Percentiles rank a stretch among this genome's conserved stretches.
Conservation (phyloP, 1,284 basidiomycete species). For the Microbotryum intermedium region DNA sequence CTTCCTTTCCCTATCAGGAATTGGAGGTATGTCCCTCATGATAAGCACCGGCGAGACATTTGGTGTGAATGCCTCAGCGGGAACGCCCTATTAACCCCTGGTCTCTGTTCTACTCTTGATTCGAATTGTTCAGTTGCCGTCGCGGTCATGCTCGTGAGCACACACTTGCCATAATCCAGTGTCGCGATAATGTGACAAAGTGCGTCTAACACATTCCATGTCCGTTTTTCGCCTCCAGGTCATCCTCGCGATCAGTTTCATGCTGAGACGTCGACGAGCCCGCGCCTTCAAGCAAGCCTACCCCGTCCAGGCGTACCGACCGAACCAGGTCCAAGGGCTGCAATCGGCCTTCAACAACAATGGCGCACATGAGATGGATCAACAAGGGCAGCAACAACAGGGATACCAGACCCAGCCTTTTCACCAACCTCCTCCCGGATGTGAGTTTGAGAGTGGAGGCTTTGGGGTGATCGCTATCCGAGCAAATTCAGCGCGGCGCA, state of each 20-base stretch:
- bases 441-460: background rate
- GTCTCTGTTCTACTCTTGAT: background rate
- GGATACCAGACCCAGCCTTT: background rate
- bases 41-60: too few species aligned
- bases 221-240: background rate
- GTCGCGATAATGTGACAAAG: too few species aligned
- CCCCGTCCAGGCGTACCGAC: background rate
- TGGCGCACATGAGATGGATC: background rate
- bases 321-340: background rate
- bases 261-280: slow-evolving; percentile 13
- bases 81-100: background rate
- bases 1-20: too few species aligned
- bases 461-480: too few species aligned
- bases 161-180: too few species aligned
- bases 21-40: too few species aligned
- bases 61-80: too few species aligned
- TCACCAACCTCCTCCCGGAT: background rate
- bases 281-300: slow-evolving; percentile 1
- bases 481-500: background rate
- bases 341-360: background rate
- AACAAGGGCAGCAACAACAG: background rate
- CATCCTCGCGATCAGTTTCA: slow-evolving; percentile 13
- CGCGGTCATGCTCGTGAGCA: slow-evolving; percentile 5
- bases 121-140: slow-evolving; percentile 4
- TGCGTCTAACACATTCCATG: too few species aligned